Percentiles rank a stretch among this genome's conserved stretches.
Evolutionary conservation across 441 rosid species (phyloP).

Genomic region (Gossypium aridum): DNA sequence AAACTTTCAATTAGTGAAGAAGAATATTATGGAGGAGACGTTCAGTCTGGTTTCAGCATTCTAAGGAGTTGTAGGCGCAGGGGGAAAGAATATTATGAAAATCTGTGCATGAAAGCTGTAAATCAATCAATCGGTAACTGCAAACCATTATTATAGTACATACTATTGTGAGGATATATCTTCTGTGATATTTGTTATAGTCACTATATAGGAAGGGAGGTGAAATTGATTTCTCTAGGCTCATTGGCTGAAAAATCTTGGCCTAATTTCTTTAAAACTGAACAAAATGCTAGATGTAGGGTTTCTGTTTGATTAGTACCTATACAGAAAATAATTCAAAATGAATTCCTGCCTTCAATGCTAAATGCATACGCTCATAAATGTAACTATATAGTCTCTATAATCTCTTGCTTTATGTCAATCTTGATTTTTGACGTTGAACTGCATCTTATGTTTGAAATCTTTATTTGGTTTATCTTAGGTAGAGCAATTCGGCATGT

Average conservation of each 20-base stretch:
- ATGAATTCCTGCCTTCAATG: neutral
- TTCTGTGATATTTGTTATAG: neutral
- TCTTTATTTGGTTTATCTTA: slow-evolving; percentile 7
- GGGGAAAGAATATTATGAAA: slow-evolving; percentile 90
- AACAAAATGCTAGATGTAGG: neutral
- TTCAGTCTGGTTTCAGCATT: slow-evolving; percentile 58
- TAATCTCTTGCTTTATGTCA: neutral
- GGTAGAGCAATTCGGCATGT: slow-evolving; percentile 90
- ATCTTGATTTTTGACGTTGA: neutral
- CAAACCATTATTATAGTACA: slow-evolving; percentile 1
- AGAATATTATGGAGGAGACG: slow-evolving; percentile 45
- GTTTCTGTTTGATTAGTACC: neutral
- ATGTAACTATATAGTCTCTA: neutral
- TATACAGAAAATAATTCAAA: neutral
- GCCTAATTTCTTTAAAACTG: neutral
- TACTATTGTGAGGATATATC: neutral
- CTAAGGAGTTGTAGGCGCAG: slow-evolving; percentile 69
- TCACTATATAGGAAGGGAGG: neutral
- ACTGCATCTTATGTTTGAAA: neutral
- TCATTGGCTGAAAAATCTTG: neutral
- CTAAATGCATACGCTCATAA: neutral
- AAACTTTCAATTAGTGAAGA: slow-evolving; percentile 33
- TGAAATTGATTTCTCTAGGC: neutral
- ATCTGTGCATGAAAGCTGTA: slow-evolving; percentile 96
- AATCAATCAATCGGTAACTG: slow-evolving; percentile 90